phyloP scores from a whole-genome alignment of 2,329 filamentous ascomycete species.

The Colletotrichum orchidophilum region DNA sequence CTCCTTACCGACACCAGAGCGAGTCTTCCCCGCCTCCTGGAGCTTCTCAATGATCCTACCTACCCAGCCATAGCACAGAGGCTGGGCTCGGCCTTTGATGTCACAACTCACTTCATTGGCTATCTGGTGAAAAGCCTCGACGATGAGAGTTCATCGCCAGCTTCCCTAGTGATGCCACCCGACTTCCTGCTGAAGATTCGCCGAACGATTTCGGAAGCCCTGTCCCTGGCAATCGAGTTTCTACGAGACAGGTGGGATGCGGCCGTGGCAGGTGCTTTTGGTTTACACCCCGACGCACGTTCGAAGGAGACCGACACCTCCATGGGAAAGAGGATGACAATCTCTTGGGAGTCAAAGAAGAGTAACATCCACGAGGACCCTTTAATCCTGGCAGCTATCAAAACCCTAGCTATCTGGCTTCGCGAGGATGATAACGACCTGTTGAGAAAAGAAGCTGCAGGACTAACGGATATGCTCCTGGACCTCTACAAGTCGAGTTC shows the following conservation, averaged over 20 bases:
- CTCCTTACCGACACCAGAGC: conserved; percentile 73
- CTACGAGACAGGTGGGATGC: conserved; percentile 77
- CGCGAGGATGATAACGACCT: conserved; percentile 72
- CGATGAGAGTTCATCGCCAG: conserved; percentile 47
- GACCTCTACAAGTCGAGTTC: conserved; percentile 63
- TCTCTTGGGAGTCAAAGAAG: conserved; percentile 68
- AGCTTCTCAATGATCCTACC: conserved; percentile 62
- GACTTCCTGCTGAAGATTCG: conserved; percentile 70
- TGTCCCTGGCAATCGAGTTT: conserved; percentile 71
- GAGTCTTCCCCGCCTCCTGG: conserved; percentile 67
- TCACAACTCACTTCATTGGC: conserved; percentile 69
- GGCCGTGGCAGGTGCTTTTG: conserved; percentile 68
- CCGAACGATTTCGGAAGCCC: conserved; percentile 68
- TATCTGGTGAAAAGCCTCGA: conserved; percentile 65
- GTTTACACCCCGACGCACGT: conserved; percentile 67
- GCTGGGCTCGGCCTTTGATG: conserved; percentile 69
- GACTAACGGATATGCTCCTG: conserved; percentile 70
- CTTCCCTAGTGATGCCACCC: conserved; percentile 58
- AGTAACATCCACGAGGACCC: conserved; percentile 62
- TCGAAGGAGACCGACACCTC: conserved; percentile 52
- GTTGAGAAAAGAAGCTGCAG: conserved; percentile 64
- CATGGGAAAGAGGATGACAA: conserved; percentile 55
- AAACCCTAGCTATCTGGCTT: conserved; percentile 72
- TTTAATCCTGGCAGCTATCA: conserved; percentile 66
- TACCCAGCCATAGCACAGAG: conserved; percentile 63